Evolutionary conservation across 2,329 filamentous ascomycete genomes (phyloP).

Genomic region (Diaporthe aspalathi): DNA sequence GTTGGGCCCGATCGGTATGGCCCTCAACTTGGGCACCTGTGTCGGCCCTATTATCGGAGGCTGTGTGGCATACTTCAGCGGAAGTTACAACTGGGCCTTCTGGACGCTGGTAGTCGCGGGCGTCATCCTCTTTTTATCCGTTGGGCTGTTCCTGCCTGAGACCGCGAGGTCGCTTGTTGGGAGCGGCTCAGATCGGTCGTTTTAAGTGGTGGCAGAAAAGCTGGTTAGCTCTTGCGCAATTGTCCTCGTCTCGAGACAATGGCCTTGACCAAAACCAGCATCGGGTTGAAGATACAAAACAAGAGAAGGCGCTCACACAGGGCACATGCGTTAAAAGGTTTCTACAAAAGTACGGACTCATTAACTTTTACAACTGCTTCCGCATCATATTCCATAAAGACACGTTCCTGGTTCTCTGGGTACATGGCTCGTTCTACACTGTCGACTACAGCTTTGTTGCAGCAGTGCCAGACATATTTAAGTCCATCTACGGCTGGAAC

Average conservation of each 20-base stretch:
- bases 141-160: constrained; percentile 65
- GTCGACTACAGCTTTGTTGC: constrained; percentile 65
- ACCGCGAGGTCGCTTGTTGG: constrained; percentile 65
- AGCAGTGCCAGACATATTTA: constrained; percentile 59
- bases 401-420: constrained; percentile 45
- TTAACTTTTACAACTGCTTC: constrained; percentile 2
- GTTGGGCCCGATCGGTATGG: constrained; percentile 70
- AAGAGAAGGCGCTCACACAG: neutral
- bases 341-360: neutral
- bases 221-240: constrained; percentile 57
- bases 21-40: constrained; percentile 57
- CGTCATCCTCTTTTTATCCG: constrained; percentile 52
- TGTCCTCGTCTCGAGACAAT: constrained; percentile 51
- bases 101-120: constrained; percentile 69
- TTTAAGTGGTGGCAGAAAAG: constrained; percentile 56
- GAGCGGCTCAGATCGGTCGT: constrained; percentile 65
- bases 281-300: constrained; percentile 41
- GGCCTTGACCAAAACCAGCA: constrained; percentile 64
- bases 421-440: constrained; percentile 53
- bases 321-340: neutral
- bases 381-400: constrained; percentile 6
- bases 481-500: constrained; percentile 59
- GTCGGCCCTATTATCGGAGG: constrained; percentile 38
- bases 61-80: constrained; percentile 44
- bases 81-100: constrained; percentile 70